phyloP scores from a whole-genome alignment of 495 filamentous ascomycete genomes.

The Podospora anserina region DNA sequence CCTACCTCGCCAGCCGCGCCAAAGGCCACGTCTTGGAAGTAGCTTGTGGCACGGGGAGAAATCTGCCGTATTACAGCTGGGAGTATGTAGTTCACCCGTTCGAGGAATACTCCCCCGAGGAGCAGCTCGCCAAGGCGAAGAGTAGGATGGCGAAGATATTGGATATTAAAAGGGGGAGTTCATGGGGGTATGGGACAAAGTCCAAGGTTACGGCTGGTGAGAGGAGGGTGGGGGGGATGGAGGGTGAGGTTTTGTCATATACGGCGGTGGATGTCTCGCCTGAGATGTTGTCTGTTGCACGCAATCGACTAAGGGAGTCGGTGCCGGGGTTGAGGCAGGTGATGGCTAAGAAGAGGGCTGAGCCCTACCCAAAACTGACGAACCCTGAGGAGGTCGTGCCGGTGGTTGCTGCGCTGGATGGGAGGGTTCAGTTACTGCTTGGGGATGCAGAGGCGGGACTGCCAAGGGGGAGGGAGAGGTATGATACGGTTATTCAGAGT shows the following conservation, averaged over 20 bases:
- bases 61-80: constrained; percentile 69
- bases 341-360: constrained; percentile 27
- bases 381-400: constrained; percentile 16
- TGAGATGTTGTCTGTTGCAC: constrained; percentile 44
- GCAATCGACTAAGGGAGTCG: constrained; percentile 33
- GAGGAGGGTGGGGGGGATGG: background rate
- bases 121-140: background rate
- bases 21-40: constrained; percentile 84
- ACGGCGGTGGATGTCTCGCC: constrained; percentile 47
- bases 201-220: background rate
- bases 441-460: constrained; percentile 38
- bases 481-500: constrained; percentile 86
- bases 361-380: constrained; percentile 19
- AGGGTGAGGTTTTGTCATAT: constrained; percentile 36
- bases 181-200: background rate
- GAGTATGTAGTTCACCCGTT: constrained; percentile 27
- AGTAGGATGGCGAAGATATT: constrained; percentile 12
- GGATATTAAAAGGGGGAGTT: background rate
- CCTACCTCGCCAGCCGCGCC: constrained; percentile 57
- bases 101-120: constrained; percentile 9
- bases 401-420: constrained; percentile 34
- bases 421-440: constrained; percentile 38
- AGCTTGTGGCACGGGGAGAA: constrained; percentile 87
- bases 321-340: constrained; percentile 33
- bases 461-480: constrained; percentile 43